These are phyloP conservation scores for Myrmaecium sp. DNA, from an alignment of 2,329 filamentous ascomycete species.

Conservation along the genomic window DNA sequence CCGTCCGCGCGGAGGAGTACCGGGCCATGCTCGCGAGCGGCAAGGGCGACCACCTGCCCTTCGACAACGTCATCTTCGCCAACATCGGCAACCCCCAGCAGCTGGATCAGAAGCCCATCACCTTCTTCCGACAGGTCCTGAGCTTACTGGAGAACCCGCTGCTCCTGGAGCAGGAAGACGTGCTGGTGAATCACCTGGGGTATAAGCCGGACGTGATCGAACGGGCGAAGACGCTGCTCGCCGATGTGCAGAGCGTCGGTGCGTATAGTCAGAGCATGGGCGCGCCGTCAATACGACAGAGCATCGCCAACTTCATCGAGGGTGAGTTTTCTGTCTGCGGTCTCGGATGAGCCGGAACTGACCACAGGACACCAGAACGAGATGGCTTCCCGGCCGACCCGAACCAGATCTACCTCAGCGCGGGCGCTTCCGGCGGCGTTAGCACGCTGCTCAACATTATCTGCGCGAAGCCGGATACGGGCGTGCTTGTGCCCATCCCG, in stretches of 20 bases:
- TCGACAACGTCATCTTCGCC: slow-evolving; percentile 81
- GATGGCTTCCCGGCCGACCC: slow-evolving; percentile 77
- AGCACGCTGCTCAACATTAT: slow-evolving; percentile 86
- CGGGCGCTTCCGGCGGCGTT: slow-evolving; percentile 83
- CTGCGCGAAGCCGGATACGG: slow-evolving; percentile 58
- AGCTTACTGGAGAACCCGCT: slow-evolving; percentile 82
- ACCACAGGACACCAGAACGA: slow-evolving; percentile 36
- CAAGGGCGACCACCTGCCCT: slow-evolving; percentile 54
- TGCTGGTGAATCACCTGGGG: slow-evolving; percentile 56
- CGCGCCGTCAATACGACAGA: slow-evolving; percentile 70
- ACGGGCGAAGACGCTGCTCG: slow-evolving; percentile 64
- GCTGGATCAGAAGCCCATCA: slow-evolving; percentile 96
- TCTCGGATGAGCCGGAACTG: slow-evolving; percentile 6
- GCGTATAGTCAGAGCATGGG: slow-evolving; percentile 94
- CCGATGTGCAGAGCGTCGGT: slow-evolving; percentile 75
- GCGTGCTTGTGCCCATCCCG: slow-evolving; percentile 85
- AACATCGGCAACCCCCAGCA: slow-evolving; percentile 99
- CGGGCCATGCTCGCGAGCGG: slow-evolving; percentile 49
- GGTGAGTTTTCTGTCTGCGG: slow-evolving; percentile 32
- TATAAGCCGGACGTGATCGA: slow-evolving; percentile 85
- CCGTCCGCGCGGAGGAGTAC: slow-evolving; percentile 84
- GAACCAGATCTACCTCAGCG: slow-evolving; percentile 74
- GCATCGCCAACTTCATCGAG: slow-evolving; percentile 85
- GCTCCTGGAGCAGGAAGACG: slow-evolving; percentile 66
- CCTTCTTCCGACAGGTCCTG: slow-evolving; percentile 94